Evolutionary conservation across 768 basidiomycete genomes (phyloP).

Genomic region (Naganishia onofrii): DNA sequence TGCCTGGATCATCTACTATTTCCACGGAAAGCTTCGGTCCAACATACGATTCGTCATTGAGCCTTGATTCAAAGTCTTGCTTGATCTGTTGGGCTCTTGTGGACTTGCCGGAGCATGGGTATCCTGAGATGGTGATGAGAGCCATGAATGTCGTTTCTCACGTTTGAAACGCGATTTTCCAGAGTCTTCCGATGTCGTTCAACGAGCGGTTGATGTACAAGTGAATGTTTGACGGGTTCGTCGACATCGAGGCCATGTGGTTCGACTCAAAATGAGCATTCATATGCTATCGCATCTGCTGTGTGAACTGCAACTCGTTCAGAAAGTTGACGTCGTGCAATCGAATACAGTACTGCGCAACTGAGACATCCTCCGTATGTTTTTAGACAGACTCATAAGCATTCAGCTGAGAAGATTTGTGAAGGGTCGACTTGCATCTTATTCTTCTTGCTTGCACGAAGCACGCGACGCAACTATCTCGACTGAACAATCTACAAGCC

Average conservation of each 20-base stretch:
- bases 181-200: too few species aligned
- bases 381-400: too few species aligned
- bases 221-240: too few species aligned
- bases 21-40: slow-evolving; percentile 54
- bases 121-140: slow-evolving; percentile 84
- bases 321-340: not conserved
- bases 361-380: slow-evolving; percentile 13
- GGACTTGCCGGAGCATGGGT: slow-evolving; percentile 82
- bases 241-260: too few species aligned
- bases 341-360: slow-evolving; percentile 18
- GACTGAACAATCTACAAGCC: not conserved
- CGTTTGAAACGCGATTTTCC: too few species aligned
- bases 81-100: slow-evolving; percentile 67
- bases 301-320: not conserved
- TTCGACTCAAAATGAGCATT: too few species aligned
- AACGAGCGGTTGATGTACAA: too few species aligned
- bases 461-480: not conserved
- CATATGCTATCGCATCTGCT: too few species aligned
- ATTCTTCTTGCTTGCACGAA: not conserved
- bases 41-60: slow-evolving; percentile 60
- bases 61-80: slow-evolving; percentile 58
- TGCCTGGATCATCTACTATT: slow-evolving; percentile 70
- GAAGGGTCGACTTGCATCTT: too few species aligned
- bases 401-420: not conserved
- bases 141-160: slow-evolving; percentile 62